These are phyloP conservation scores for Penicillium longicatenatum DNA, from an alignment of 495 filamentous ascomycete genomes.

Conservation along the genomic window DNA sequence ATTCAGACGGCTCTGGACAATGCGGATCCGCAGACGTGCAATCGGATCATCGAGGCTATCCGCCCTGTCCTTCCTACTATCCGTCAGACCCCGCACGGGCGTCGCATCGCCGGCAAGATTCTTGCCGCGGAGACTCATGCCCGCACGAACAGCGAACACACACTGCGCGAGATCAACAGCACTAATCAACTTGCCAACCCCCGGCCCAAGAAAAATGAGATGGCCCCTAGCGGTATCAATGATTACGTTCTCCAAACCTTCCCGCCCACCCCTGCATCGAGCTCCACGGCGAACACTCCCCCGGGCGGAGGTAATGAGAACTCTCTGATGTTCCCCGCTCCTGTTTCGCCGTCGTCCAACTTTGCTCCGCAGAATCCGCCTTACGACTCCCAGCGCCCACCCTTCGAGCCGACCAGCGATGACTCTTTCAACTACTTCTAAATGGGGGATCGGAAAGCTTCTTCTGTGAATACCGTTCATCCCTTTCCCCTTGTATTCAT, in stretches of 20 bases:
- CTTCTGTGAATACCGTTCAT: slow-evolving; percentile 18
- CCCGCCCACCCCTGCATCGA: slow-evolving; percentile 31
- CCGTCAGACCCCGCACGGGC: slow-evolving; percentile 86
- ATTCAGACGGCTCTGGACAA: slow-evolving; percentile 95
- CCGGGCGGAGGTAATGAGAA: slow-evolving; percentile 33
- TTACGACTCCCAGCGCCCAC: no score
- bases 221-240: slow-evolving; percentile 17
- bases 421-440: slow-evolving; percentile 39
- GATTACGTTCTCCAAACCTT: slow-evolving; percentile 33
- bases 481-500: slow-evolving; percentile 43
- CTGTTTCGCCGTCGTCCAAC: slow-evolving; percentile 20
- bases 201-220: slow-evolving; percentile 34
- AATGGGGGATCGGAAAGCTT: slow-evolving; percentile 14
- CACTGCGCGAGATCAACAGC: slow-evolving; percentile 40
- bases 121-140: slow-evolving; percentile 39
- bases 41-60: slow-evolving; percentile 74
- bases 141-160: slow-evolving; percentile 38
- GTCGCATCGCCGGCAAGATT: slow-evolving; percentile 88
- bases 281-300: slow-evolving; percentile 33
- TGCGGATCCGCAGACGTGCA: slow-evolving; percentile 68
- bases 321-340: slow-evolving; percentile 29
- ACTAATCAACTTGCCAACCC: slow-evolving; percentile 35
- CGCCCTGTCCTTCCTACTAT: slow-evolving; percentile 81
- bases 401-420: slow-evolving; percentile 23
- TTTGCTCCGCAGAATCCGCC: no score